Base-by-base conservation (phyloP, 148 eudicot species). In the Rhododendron ovatum region DNA sequence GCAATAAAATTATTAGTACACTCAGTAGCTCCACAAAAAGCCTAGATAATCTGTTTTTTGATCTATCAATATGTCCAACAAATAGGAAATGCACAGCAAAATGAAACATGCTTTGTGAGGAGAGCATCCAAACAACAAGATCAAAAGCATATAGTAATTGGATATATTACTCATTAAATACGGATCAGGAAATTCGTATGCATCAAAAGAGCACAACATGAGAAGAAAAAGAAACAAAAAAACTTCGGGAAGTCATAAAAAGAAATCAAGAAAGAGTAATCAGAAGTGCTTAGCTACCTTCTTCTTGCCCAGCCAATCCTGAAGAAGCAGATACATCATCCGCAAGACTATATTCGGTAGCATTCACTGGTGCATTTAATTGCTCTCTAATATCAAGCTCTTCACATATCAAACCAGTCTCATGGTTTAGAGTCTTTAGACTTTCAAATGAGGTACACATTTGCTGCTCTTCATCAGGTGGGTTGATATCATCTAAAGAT, bases 401-500 rank as follows among this genome's bases (percentile, higher is more conserved):
- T 81, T 88, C 80, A 83, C 84, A 90, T 84, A 88, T 86, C 81
- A 77, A 76, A 85, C 50, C 78, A 78, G 86, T 67, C 33, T 75
- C 91, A 43, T 55, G 80, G 67, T 89, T 86, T 39, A 5, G 45
- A 41, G 45, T 41, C 45, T 41, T 41, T 41, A 77, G 13, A 85
- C 78, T 86, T 82, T 74, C 88, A 81, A 55, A 71, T 43, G 90
- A 71, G 61, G 87, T 39, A 78, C 51, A 37, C 79, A 86, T 73
- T 57, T 61, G 85, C 51, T 63, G 89, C 84, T 90, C 92, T 86
- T 89, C 91, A 74, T 90, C 93, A 84, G 87, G 87, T 80, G 89
- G 94, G 48, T 91, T 93, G 84, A 93, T 90, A 88, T 96, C 98
- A 92, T 93, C 98, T 96, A 87, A 11, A 84, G 86, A 59, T 82